These are phyloP conservation scores for Suillus placidus DNA, from an alignment of 768 basidiomycete genomes.

Conservation along the genomic window DNA sequence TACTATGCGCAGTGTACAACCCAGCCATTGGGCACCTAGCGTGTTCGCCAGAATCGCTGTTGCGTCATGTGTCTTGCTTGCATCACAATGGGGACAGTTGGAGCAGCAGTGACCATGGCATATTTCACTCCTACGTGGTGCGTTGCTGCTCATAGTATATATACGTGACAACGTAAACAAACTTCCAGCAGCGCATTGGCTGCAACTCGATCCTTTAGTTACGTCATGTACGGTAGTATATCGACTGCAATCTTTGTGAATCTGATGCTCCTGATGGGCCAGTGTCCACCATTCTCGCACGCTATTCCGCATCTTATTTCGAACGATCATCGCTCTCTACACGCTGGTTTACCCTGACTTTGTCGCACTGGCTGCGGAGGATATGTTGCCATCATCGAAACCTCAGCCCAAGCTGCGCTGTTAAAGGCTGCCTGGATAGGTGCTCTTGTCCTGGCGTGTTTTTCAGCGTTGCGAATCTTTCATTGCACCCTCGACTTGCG, in stretches of 20 bases:
- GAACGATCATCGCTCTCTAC: neutral
- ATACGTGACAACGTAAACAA: neutral
- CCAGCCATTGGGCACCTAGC: conserved; percentile 18
- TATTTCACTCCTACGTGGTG: conserved; percentile 27
- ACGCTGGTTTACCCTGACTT: neutral
- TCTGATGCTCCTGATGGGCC: conserved; percentile 14
- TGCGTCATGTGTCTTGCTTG: conserved; percentile 22
- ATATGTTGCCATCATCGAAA: conserved; percentile 32
- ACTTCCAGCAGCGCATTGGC: conserved; percentile 15
- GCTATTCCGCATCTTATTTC: neutral
- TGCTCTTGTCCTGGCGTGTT: conserved; percentile 33
- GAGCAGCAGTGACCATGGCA: conserved; percentile 26
- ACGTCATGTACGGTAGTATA: conserved; percentile 21
- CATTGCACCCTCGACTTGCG: neutral
- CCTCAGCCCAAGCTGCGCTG: conserved; percentile 20
- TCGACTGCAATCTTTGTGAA: conserved; percentile 21
- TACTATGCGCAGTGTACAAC: conserved; percentile 14
- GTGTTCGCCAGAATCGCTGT: conserved; percentile 23
- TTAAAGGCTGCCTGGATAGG: conserved; percentile 41
- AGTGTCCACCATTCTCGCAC: conserved; percentile 5
- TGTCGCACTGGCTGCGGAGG: conserved; percentile 16
- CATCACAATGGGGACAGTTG: conserved; percentile 29
- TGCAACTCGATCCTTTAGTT: conserved; percentile 6
- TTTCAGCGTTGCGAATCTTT: conserved; percentile 27
- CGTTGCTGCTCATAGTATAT: too few relatives aligned